A percentile compares a stretch with the other conserved stretches of the same genome.
Conservation (phyloP, 305 asterid species). For the Lippia alba region DNA sequence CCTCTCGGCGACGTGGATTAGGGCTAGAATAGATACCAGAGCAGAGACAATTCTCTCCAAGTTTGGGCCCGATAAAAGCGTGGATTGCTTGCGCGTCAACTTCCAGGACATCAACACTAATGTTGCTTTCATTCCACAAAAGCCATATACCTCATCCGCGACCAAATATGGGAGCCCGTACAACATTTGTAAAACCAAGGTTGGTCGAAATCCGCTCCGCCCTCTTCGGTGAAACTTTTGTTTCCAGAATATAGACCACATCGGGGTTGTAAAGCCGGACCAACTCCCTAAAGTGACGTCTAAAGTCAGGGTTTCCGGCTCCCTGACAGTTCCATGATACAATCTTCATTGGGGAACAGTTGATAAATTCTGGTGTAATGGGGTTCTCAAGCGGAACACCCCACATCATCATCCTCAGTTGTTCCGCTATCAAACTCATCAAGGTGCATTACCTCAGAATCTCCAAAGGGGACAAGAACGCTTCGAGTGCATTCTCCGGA, state of each 20-base stretch:
- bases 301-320: neutral
- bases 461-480: too few relatives aligned
- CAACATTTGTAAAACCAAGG: neutral
- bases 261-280: neutral
- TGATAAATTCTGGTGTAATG: too few relatives aligned
- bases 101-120: too few relatives aligned
- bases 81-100: neutral
- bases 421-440: too few relatives aligned
- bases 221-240: neutral
- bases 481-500: too few relatives aligned
- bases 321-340: neutral
- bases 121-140: neutral
- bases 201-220: neutral
- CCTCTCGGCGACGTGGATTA: neutral
- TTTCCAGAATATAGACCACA: neutral
- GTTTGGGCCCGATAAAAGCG: neutral
- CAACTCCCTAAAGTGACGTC: neutral
- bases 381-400: too few relatives aligned
- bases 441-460: too few relatives aligned
- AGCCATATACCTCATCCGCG: neutral
- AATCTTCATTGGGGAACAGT: neutral
- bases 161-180: neutral
- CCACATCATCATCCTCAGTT: too few relatives aligned
- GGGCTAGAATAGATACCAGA: neutral
- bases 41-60: neutral